Percentiles rank a stretch among this genome's conserved stretches.
Conservation (phyloP, 2,329 filamentous ascomycete species). For the Penicillium sp. region DNA sequence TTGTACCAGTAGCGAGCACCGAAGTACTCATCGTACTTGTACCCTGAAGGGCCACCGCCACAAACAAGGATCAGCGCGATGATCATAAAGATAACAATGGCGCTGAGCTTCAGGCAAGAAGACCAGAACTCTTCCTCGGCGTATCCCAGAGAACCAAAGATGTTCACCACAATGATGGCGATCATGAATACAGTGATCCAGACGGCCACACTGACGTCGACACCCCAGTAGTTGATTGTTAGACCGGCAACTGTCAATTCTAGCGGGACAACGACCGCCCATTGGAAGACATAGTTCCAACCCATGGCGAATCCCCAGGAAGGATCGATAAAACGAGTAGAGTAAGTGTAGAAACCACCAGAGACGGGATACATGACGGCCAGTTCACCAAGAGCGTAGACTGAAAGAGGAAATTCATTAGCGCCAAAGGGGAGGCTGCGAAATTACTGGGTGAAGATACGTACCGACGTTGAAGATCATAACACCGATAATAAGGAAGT, state of each 20-base stretch:
- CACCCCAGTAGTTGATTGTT: conserved; percentile 59
- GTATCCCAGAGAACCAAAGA: conserved; percentile 61
- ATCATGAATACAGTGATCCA: conserved; percentile 64
- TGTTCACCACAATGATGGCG: conserved; percentile 55
- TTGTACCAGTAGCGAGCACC: conserved; percentile 33
- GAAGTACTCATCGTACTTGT: conserved; percentile 44
- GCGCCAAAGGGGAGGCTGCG: too few relatives aligned
- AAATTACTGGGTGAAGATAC: neutral
- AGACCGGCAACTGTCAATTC: conserved; percentile 68
- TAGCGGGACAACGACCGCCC: conserved; percentile 80
- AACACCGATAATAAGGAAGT: conserved; percentile 59
- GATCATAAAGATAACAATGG: conserved; percentile 33
- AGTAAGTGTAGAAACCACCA: conserved; percentile 64
- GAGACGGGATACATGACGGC: conserved; percentile 67
- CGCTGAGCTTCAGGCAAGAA: conserved; percentile 30
- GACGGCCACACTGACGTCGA: conserved; percentile 56
- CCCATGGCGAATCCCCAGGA: conserved; percentile 57
- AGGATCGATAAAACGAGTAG: conserved; percentile 65
- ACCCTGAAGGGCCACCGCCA: conserved; percentile 30
- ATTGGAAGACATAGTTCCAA: conserved; percentile 75
- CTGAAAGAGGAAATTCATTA: conserved; percentile 30
- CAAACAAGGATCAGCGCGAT: conserved; percentile 42
- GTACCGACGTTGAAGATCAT: conserved; percentile 56
- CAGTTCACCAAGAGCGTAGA: conserved; percentile 65
- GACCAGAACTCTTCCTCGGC: conserved; percentile 33